Evolutionary conservation across 148 eudicot genomes (phyloP), one percentile per base, ranked within the genome.

Genomic region (Chenopodium album): DNA sequence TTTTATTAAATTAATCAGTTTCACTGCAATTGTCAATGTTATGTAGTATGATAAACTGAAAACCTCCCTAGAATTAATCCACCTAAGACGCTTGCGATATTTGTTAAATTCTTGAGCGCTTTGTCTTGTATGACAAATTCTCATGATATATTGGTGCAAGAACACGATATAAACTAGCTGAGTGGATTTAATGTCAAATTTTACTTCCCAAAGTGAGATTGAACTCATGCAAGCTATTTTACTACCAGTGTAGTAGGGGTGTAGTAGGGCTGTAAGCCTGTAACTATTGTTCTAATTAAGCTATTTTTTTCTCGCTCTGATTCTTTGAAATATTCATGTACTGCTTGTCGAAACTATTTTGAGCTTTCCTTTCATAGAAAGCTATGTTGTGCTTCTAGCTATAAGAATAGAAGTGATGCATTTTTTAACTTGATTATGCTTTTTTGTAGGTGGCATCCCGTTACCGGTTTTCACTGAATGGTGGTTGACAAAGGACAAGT

Each of bases 401-500:
- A 9, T 44, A 56, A 73, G 13, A 19, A 13, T 79, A 3, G 1
- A 59, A 11, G 22, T 56, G 16, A 77, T 63, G 16, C 12, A 48
- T 54, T 23, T 84, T 20, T n/a, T 81, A 20, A 60, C 73, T 37
- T 68, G 7, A 52, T 52, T 75, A 44, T 81, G 41, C 65, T 69
- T 73, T 69, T 73, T 48, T 82, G 32, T 89, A 94, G 98, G 98
- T 84, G 94, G 93, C 76, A 91, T 95, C 71, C 94, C 95, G 10
- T 80, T 95, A 80, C 94, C 89, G 52, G 85, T 95, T 64, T 95
- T 95, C 82, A 79, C 89, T 65, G 97, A 95, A 84, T 95, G 98
- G 98, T 95, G 98, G 98, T 84, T 95, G 77, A 86, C 97, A 31
- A 89, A 89, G 84, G 93, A 92, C 76, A 95, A 91, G 88, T 91